These are phyloP conservation scores for Pseudocercospora macadamiae DNA, from an alignment of 2,329 filamentous ascomycete species.

Conservation along the genomic window DNA sequence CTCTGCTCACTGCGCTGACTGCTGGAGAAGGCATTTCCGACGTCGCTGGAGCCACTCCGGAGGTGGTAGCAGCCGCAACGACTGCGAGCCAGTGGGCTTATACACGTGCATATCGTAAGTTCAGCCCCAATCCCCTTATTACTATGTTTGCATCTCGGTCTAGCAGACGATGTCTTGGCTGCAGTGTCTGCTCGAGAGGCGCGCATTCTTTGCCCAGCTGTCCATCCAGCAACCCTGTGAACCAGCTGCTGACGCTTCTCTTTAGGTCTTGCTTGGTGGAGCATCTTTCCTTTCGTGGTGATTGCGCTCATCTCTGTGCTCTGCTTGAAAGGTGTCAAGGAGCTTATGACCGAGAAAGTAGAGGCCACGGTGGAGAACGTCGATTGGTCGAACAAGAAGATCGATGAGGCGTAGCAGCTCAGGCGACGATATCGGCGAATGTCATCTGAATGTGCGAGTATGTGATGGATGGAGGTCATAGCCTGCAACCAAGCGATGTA, in stretches of 20 bases:
- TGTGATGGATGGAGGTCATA: no score
- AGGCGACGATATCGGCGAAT: no score
- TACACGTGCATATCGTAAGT: conserved; percentile 53
- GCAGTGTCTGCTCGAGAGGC: no score
- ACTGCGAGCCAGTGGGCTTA: conserved; percentile 51
- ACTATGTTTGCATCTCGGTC: no score
- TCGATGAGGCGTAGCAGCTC: background rate
- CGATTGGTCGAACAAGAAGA: background rate
- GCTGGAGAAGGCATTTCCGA: conserved; percentile 25
- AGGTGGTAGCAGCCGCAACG: conserved; percentile 44
- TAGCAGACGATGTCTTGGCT: no score
- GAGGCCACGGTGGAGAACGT: conserved; percentile 54
- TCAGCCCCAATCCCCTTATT: no score
- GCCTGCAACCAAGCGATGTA: no score
- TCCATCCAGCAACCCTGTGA: no score
- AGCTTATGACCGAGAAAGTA: conserved; percentile 59
- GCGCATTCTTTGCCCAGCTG: no score
- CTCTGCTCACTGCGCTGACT: background rate
- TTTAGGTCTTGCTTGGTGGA: conserved; percentile 55
- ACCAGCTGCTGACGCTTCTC: no score
- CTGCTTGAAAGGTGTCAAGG: conserved; percentile 52
- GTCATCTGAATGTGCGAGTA: no score
- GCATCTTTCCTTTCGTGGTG: conserved; percentile 57
- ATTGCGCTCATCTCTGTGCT: conserved; percentile 50
- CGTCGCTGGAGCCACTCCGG: conserved; percentile 44